Conservation (phyloP, 371 early-diverging fungal species). For the Cladochytrium tenue region DNA sequence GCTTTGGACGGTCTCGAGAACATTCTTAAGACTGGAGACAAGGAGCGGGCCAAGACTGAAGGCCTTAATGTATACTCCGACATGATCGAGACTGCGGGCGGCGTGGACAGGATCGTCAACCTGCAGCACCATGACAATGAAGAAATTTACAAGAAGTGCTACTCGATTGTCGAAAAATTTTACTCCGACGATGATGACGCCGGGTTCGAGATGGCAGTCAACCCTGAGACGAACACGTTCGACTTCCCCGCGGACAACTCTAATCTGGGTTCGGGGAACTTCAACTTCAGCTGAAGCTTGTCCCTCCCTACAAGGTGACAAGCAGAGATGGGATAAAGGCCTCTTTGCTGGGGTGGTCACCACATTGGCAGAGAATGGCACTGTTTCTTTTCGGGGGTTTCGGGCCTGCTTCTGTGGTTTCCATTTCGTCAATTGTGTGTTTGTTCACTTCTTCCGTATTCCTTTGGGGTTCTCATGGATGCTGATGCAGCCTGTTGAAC, state of each 20-base stretch:
- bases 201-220: conserved; percentile 14
- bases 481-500: no score
- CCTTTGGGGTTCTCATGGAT: no score
- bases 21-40: conserved; percentile 94
- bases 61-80: conserved; percentile 82
- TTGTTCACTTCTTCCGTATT: no score
- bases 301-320: no score
- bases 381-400: no score
- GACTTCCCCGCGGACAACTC: conserved; percentile 10
- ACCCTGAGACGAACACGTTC: conserved; percentile 13
- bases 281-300: no score
- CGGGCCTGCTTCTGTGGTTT: no score
- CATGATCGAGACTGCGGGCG: conserved; percentile 86
- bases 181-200: conserved; percentile 82
- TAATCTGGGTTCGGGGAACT: no score
- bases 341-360: no score
- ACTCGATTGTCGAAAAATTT: conserved; percentile 88
- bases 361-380: no score
- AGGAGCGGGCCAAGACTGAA: conserved; percentile 55
- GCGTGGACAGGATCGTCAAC: conserved; percentile 87
- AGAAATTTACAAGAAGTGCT: conserved; percentile 95
- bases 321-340: no score
- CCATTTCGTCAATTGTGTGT: no score
- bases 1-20: conserved; percentile 96
- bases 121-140: conserved; percentile 88